Conservation (phyloP, 306 rosid genomes). For the Vachellia pachyceras region DNA sequence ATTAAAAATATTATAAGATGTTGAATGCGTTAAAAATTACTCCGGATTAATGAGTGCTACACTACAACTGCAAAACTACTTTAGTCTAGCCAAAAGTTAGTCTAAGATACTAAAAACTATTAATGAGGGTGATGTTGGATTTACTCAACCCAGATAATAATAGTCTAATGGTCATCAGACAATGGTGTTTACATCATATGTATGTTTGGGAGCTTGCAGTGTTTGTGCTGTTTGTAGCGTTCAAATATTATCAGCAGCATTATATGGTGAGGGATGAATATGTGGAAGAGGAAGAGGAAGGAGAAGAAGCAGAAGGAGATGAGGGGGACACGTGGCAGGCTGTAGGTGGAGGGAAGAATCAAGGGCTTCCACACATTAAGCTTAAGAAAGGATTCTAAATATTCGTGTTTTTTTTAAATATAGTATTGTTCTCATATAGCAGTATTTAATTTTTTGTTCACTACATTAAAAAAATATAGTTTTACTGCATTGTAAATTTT, state of each 20-base stretch:
- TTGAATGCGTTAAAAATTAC: no score
- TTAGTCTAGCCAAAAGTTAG: no score
- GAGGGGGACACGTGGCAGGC: conserved; percentile 54
- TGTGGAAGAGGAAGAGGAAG: conserved; percentile 42
- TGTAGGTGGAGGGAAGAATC: conserved; percentile 27
- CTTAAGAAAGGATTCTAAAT: conserved; percentile 48
- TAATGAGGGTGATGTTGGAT: no score
- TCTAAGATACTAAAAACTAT: no score
- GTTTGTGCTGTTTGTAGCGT: conserved; percentile 73
- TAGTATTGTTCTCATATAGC: neutral
- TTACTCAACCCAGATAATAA: no score
- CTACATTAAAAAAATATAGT: neutral
- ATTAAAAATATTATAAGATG: no score
- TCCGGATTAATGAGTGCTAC: no score
- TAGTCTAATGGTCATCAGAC: no score
- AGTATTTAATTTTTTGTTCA: neutral
- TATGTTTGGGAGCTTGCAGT: conserved; percentile 48
- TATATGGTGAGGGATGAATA: conserved; percentile 57
- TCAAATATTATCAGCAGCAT: conserved; percentile 79
- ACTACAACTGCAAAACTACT: no score
- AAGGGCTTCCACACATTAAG: conserved; percentile 33
- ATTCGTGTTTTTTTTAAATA: neutral
- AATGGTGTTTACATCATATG: no score
- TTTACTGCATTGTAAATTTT: conserved; percentile 35
- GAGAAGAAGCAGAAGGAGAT: neutral